Percentiles rank a stretch among this genome's conserved stretches.
phyloP scores from a whole-genome alignment of 768 basidiomycete species.

The Macrolepiota albuminosa region DNA sequence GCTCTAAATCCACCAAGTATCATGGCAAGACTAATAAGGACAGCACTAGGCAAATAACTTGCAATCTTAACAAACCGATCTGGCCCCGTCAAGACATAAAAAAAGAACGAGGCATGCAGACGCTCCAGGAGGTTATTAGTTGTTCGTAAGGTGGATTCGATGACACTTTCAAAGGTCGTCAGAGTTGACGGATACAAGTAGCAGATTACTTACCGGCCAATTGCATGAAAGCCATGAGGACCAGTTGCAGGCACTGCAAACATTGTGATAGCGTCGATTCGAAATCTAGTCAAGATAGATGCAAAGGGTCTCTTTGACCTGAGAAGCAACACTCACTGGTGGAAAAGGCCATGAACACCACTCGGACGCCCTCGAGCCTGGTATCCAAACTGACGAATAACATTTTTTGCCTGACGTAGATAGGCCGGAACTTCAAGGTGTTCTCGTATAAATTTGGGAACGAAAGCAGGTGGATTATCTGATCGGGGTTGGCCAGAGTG shows the following conservation, averaged over 20 bases:
- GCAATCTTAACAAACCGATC: conserved; percentile 84
- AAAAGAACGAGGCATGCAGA: conserved; percentile 96
- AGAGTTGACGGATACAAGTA: conserved; percentile 5
- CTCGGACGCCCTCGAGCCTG: conserved; percentile 78
- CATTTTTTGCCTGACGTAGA: conserved; percentile 55
- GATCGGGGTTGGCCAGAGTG: conserved; percentile 42
- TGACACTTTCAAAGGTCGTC: conserved; percentile 39
- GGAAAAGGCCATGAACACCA: conserved; percentile 87
- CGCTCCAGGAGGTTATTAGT: conserved; percentile 94
- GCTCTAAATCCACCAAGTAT: conserved; percentile 75
- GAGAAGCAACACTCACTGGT: conserved; percentile 45
- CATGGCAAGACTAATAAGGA: conserved; percentile 80
- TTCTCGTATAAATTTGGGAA: conserved; percentile 40
- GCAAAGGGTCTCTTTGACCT: neutral
- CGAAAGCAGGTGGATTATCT: conserved; percentile 32
- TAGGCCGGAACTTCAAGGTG: conserved; percentile 45
- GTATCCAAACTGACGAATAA: conserved; percentile 66
- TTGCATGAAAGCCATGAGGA: conserved; percentile 92
- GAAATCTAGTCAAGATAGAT: conserved; percentile 51
- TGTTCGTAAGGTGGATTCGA: conserved; percentile 87
- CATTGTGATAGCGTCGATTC: conserved; percentile 91
- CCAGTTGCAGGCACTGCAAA: conserved; percentile 84
- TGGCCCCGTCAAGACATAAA: conserved; percentile 72
- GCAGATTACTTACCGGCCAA: conserved; percentile 64
- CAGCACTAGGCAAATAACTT: conserved; percentile 81